A percentile compares a stretch with the other conserved stretches of the same genome.
Evolutionary conservation across 2,329 filamentous ascomycete genomes (phyloP).

Genomic region (Fusarium fracticaudum): DNA sequence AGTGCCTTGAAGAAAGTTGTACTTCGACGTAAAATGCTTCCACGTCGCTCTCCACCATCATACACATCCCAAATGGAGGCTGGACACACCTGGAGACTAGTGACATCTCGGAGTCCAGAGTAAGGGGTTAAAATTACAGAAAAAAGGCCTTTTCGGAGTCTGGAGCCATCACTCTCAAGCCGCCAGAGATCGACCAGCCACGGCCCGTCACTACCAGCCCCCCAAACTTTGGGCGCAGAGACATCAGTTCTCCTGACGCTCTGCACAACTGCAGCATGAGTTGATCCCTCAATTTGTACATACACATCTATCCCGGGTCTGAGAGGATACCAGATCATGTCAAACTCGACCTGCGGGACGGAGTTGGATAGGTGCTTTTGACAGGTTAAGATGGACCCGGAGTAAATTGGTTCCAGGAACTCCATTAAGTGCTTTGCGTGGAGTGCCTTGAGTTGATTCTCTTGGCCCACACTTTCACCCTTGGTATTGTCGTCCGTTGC

Average conservation of each 20-base stretch:
- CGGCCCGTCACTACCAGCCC: background rate
- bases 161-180: background rate
- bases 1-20: background rate
- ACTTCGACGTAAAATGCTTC: rapidly evolving
- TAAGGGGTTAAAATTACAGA: rapidly evolving
- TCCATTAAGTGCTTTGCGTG: background rate
- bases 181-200: background rate
- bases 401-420: background rate
- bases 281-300: background rate
- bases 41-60: background rate
- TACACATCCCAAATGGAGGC: background rate
- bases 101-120: background rate
- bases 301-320: background rate
- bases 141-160: background rate
- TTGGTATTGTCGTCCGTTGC: background rate
- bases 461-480: rapidly evolving
- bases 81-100: background rate
- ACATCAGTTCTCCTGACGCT: background rate
- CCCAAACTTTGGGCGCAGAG: too few relatives aligned
- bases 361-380: background rate
- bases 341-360: background rate
- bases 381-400: background rate
- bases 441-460: rapidly evolving
- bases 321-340: background rate
- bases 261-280: background rate